phyloP scores from a whole-genome alignment of 768 basidiomycete genomes.

The Boletus coccyginus region DNA sequence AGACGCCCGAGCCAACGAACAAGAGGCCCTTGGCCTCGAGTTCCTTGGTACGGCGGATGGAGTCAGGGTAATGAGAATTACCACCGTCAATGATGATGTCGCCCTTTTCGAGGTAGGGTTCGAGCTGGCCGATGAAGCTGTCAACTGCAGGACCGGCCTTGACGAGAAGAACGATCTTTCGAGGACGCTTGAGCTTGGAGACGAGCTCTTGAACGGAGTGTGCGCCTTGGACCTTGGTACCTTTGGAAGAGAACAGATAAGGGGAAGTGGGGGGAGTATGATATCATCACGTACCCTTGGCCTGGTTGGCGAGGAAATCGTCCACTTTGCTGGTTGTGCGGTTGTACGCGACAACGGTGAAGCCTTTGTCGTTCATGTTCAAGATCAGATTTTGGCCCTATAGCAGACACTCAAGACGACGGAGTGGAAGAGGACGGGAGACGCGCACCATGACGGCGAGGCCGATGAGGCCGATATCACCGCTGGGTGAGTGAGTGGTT shows the following conservation, averaged over 20 bases:
- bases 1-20: slow-evolving; percentile 98
- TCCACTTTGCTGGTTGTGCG: slow-evolving; percentile 97
- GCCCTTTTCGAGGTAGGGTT: slow-evolving; percentile 86
- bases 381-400: slow-evolving; percentile 96
- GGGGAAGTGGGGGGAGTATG: slow-evolving; percentile 19
- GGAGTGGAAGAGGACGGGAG: slow-evolving; percentile 15
- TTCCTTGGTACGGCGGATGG: slow-evolving; percentile 90
- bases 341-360: slow-evolving; percentile 96
- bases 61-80: slow-evolving; percentile 99
- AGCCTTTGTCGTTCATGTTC: slow-evolving; percentile 99
- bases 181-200: slow-evolving; percentile 89
- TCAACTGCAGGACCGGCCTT: slow-evolving; percentile 98
- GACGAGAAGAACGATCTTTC: slow-evolving; percentile 98
- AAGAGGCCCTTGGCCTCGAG: slow-evolving; percentile 93
- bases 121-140: slow-evolving; percentile 87
- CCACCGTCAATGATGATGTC: slow-evolving; percentile 99
- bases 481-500: slow-evolving; percentile 46
- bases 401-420: slow-evolving; percentile 1
- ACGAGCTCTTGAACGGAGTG: slow-evolving; percentile 90
- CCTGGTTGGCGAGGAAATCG: slow-evolving; percentile 92
- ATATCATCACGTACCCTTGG: slow-evolving; percentile 72
- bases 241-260: slow-evolving; percentile 41
- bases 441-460: slow-evolving; percentile 91
- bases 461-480: slow-evolving; percentile 98
- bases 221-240: slow-evolving; percentile 93